These are phyloP conservation scores for Penicillium crustosum DNA, from an alignment of 2,329 filamentous ascomycete species.

Conservation along the genomic window DNA sequence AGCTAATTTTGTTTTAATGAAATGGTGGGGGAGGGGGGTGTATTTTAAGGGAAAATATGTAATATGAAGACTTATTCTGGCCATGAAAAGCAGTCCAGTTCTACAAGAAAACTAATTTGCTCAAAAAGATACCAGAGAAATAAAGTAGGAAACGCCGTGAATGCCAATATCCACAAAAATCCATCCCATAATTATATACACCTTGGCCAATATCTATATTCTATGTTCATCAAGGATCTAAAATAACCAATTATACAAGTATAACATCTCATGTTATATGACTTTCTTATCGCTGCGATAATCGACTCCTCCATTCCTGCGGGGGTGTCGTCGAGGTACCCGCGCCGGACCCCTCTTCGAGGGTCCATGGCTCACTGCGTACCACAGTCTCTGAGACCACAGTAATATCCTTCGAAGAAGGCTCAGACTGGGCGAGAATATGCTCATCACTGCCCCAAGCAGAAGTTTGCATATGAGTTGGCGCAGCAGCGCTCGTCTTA, in stretches of 20 bases:
- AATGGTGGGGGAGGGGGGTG: no score
- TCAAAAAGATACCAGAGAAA: not conserved
- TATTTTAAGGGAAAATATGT: not conserved
- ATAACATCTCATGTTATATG: not conserved
- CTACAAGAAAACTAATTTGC: not conserved
- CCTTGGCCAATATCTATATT: not conserved
- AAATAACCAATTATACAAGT: not conserved
- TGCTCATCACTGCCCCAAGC: slow-evolving; percentile 35
- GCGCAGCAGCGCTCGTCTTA: slow-evolving; percentile 11
- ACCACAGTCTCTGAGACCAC: slow-evolving; percentile 30
- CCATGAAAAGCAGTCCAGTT: not conserved
- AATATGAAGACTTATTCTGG: not conserved
- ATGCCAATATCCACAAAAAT: not conserved
- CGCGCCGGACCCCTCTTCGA: not conserved
- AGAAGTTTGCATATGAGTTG: slow-evolving; percentile 17
- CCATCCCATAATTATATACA: not conserved
- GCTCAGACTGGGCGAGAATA: slow-evolving; percentile 16
- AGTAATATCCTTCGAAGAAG: slow-evolving; percentile 24
- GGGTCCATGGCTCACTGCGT: slow-evolving; percentile 22
- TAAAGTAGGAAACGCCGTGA: not conserved
- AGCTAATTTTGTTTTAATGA: not conserved
- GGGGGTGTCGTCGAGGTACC: slow-evolving; percentile 13
- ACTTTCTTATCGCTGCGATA: not conserved
- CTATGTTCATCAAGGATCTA: not conserved
- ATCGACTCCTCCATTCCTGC: slow-evolving; percentile 12